Percentiles rank a stretch among this genome's conserved stretches.
Conservation (phyloP, 495 filamentous ascomycete genomes). For the Gamarada debralockiae region DNA sequence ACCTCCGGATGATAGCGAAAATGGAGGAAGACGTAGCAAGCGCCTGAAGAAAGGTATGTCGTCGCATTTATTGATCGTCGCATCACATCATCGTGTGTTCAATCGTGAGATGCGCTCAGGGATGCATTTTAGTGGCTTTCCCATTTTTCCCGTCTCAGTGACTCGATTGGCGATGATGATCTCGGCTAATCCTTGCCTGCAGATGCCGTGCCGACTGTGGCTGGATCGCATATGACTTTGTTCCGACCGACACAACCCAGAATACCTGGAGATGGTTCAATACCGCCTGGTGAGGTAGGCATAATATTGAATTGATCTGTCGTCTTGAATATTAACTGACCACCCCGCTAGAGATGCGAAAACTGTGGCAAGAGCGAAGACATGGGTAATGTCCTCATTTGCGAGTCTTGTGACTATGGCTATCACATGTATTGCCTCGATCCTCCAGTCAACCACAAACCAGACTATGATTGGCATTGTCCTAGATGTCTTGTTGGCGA, state of each 20-base stretch:
- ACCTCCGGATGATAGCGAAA: constrained; percentile 55
- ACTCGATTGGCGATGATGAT: constrained; percentile 33
- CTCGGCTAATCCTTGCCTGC: constrained; percentile 27
- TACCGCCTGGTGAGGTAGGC: constrained; percentile 72
- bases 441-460: constrained; percentile 70
- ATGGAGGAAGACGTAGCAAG: constrained; percentile 83
- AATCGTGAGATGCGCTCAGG: constrained; percentile 14
- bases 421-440: constrained; percentile 91
- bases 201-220: constrained; percentile 86
- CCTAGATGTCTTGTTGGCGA: constrained; percentile 93
- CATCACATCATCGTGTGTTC: neutral
- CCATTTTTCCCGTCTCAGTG: constrained; percentile 1
- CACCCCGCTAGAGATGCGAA: constrained; percentile 65
- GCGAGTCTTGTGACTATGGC: constrained; percentile 86
- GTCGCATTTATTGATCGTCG: neutral
- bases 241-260: constrained; percentile 77
- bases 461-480: constrained; percentile 94
- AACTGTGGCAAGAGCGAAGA: constrained; percentile 84
- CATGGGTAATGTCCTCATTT: constrained; percentile 63
- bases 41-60: constrained; percentile 83
- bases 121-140: neutral
- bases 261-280: constrained; percentile 61
- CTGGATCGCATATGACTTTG: constrained; percentile 94
- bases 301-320: neutral
- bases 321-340: constrained; percentile 29